phyloP scores from a whole-genome alignment of 1,284 basidiomycete genomes.

The Cystobasidium slooffiae region DNA sequence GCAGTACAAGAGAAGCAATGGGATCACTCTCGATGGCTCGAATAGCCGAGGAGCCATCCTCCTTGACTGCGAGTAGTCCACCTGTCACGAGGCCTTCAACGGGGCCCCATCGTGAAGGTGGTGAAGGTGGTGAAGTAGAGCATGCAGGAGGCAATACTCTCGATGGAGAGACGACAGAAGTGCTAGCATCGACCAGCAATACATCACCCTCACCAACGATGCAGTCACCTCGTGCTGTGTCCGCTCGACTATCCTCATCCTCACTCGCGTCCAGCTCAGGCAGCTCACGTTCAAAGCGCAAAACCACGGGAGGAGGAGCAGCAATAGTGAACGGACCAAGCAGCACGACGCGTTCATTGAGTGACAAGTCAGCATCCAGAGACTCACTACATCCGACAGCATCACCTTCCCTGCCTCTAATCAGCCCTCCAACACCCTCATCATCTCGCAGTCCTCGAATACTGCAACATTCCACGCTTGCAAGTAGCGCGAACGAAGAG shows the following conservation, averaged over 20 bases:
- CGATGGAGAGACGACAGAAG: not conserved
- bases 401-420: not conserved
- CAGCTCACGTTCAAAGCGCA: not conserved
- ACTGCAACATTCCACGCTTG: not conserved
- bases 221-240: not conserved
- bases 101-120: constrained; percentile 1
- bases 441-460: not conserved
- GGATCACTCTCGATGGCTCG: constrained; percentile 6
- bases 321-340: too few relatives aligned
- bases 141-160: not conserved
- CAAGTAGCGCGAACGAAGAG: not conserved
- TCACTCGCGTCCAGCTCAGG: not conserved
- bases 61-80: not conserved
- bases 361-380: too few relatives aligned
- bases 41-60: constrained; percentile 2
- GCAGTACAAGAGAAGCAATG: not conserved
- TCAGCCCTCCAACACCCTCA: not conserved
- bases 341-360: too few relatives aligned
- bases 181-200: too few relatives aligned
- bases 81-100: not conserved
- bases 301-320: too few relatives aligned
- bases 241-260: not conserved
- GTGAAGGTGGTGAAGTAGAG: not conserved
- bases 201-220: not conserved
- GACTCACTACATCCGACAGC: not conserved